Conservation (phyloP, 768 basidiomycete genomes). For the Suillus occidentalis region DNA sequence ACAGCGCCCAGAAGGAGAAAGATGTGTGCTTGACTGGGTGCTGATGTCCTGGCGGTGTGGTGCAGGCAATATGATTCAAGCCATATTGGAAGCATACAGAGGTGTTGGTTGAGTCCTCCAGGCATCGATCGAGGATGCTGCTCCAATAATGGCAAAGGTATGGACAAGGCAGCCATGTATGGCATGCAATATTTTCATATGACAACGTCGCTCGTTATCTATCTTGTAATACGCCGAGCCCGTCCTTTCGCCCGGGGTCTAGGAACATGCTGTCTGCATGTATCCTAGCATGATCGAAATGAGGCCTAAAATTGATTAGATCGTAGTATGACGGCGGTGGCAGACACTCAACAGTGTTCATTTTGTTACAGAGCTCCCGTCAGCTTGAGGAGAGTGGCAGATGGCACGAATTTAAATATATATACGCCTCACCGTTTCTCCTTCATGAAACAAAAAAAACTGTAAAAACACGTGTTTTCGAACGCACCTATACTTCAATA, state of each 20-base stretch:
- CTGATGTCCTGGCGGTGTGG: not conserved
- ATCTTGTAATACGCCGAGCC: not conserved
- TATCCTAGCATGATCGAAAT: not conserved
- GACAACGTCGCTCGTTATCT: not conserved
- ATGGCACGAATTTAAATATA: not conserved
- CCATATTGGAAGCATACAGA: not conserved
- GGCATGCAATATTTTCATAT: no score
- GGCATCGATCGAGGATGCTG: not conserved
- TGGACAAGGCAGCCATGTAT: no score
- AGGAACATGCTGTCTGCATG: not conserved
- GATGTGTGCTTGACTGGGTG: not conserved
- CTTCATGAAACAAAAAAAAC: not conserved
- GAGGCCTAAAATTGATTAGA: not conserved
- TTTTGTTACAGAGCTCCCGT: not conserved
- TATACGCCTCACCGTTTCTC: not conserved
- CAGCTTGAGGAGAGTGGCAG: not conserved
- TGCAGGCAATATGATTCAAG: slow-evolving; percentile 1
- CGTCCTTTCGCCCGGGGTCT: not conserved
- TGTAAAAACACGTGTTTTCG: not conserved
- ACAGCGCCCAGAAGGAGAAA: not conserved
- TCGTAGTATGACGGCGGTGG: not conserved
- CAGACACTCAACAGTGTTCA: not conserved
- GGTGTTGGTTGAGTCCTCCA: not conserved
- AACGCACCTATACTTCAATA: not conserved
- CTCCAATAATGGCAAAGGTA: not conserved